These are phyloP conservation scores for Achaetomium macrosporum DNA, from an alignment of 2,329 filamentous ascomycete species.

Conservation along the genomic window DNA sequence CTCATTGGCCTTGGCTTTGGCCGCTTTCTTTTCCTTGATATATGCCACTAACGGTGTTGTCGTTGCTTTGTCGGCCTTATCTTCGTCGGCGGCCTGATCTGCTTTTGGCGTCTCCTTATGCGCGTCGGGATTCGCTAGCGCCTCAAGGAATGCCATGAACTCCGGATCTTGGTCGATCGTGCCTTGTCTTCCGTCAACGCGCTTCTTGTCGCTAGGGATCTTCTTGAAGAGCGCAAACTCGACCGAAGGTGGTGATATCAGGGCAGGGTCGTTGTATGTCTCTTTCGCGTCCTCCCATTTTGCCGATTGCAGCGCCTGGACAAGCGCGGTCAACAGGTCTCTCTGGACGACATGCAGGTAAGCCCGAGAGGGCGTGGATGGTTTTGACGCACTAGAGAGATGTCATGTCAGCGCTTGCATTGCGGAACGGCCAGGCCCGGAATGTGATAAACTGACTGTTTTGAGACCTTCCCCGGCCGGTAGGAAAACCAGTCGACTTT, in stretches of 20 bases:
- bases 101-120: slow-evolving; percentile 46
- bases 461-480: slow-evolving; percentile 63
- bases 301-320: slow-evolving; percentile 61
- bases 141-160: slow-evolving; percentile 88
- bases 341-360: slow-evolving; percentile 77
- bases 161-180: slow-evolving; percentile 96
- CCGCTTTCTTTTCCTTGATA: slow-evolving; percentile 86
- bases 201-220: slow-evolving; percentile 65
- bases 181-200: slow-evolving; percentile 78
- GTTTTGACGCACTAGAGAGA: slow-evolving; percentile 77
- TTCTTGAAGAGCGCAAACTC: slow-evolving; percentile 83
- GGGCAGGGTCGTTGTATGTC: slow-evolving; percentile 62
- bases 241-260: slow-evolving; percentile 72
- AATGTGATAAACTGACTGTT: slow-evolving; percentile 57
- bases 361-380: slow-evolving; percentile 71
- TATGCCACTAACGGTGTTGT: slow-evolving; percentile 88
- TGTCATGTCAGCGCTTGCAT: slow-evolving; percentile 31
- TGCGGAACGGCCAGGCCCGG: not conserved
- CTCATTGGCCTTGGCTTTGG: slow-evolving; percentile 60
- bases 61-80: slow-evolving; percentile 59
- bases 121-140: slow-evolving; percentile 64
- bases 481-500: slow-evolving; percentile 81
- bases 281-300: slow-evolving; percentile 78
- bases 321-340: slow-evolving; percentile 60
- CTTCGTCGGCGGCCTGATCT: slow-evolving; percentile 43